Evolutionary conservation across 306 rosid genomes (phyloP).

Genomic region (Macrotyloma uniflorum): DNA sequence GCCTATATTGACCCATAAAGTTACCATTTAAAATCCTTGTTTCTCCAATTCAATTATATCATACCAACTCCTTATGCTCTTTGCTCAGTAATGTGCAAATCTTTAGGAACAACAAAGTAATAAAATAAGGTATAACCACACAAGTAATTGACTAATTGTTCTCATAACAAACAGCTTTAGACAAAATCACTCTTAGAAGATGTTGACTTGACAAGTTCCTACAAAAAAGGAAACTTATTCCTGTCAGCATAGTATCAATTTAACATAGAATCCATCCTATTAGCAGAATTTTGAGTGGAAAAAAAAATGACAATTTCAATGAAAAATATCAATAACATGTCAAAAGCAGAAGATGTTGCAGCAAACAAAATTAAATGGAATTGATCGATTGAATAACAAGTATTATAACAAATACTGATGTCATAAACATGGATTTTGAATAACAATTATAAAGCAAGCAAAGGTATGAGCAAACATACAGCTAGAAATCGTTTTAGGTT

Average conservation of each 20-base stretch:
- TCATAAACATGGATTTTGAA: slow-evolving; percentile 16
- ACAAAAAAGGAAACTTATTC: slow-evolving; percentile 15
- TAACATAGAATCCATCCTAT: slow-evolving; percentile 1
- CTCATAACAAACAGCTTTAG: neutral
- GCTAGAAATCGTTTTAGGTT: slow-evolving; percentile 69
- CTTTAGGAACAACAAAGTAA: slow-evolving; percentile 10
- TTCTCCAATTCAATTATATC: slow-evolving; percentile 3
- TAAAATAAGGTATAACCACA: neutral
- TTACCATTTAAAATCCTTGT: slow-evolving; percentile 5
- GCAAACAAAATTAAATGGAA: slow-evolving; percentile 21
- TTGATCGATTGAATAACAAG: neutral
- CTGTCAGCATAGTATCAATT: neutral
- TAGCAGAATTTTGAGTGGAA: neutral
- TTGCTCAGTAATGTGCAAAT: neutral
- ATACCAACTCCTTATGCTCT: neutral
- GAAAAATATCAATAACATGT: neutral
- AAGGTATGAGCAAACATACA: slow-evolving; percentile 50
- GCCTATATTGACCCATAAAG: neutral
- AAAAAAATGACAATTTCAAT: neutral
- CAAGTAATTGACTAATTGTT: neutral
- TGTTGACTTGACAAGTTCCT: neutral
- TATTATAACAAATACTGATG: neutral
- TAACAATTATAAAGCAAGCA: slow-evolving; percentile 21
- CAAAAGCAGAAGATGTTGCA: slow-evolving; percentile 12
- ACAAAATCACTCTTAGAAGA: slow-evolving; percentile 22